Conservation (phyloP, 768 basidiomycete genomes). For the Phylloporus rhodoxanthus region DNA sequence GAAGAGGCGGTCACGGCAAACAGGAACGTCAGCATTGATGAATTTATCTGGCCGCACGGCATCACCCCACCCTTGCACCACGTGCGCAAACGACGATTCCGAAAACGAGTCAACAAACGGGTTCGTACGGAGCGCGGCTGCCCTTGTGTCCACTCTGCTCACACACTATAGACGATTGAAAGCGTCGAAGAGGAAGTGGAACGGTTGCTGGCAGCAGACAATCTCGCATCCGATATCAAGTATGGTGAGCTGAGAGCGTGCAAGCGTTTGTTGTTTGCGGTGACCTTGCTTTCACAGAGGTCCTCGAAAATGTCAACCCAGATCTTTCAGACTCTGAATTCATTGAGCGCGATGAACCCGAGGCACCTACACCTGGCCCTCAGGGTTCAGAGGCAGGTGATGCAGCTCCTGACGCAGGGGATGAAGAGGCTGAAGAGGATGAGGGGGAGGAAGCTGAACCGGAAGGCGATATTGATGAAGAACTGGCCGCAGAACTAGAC, state of each 20-base stretch:
- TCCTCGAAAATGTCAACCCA: constrained; percentile 86
- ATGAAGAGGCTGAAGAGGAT: constrained; percentile 54
- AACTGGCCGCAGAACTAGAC: constrained; percentile 83
- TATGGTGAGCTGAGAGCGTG: constrained; percentile 49
- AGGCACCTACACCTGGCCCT: constrained; percentile 69
- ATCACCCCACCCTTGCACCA: constrained; percentile 90
- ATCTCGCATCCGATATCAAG: constrained; percentile 66
- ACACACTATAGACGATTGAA: constrained; percentile 69
- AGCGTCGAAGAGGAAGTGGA: constrained; percentile 93
- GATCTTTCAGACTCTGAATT: constrained; percentile 89
- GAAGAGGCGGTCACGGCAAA: constrained; percentile 60
- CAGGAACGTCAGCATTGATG: constrained; percentile 81
- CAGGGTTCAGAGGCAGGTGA: constrained; percentile 62
- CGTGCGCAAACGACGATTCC: constrained; percentile 85
- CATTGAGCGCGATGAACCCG: constrained; percentile 56
- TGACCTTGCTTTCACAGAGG: constrained; percentile 48
- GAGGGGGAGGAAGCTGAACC: constrained; percentile 56
- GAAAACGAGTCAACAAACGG: constrained; percentile 80
- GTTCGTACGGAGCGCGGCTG: constrained; percentile 36
- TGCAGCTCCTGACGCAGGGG: constrained; percentile 43
- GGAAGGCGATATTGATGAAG: constrained; percentile 83
- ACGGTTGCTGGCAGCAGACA: constrained; percentile 74
- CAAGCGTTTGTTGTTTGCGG: no score
- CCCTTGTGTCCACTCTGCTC: neutral
- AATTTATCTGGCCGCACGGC: constrained; percentile 97